Evolutionary conservation across 2,329 filamentous ascomycete genomes (phyloP).

Genomic region (Sporothrix euskadiensis): DNA sequence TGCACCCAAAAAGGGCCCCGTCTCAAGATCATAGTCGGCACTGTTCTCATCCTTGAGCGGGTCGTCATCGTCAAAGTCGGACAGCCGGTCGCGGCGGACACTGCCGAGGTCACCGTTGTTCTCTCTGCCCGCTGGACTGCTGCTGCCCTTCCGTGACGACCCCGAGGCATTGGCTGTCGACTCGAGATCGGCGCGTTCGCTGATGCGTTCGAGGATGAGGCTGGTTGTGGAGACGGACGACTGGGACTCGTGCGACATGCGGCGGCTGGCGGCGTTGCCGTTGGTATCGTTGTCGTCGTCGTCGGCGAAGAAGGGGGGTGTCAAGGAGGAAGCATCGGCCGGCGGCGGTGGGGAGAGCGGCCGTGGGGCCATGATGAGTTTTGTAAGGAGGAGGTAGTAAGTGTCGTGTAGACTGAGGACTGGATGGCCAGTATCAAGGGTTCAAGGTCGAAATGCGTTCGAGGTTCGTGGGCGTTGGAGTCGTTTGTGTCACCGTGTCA

Average conservation of each 20-base stretch:
- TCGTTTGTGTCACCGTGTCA: constrained; percentile 2
- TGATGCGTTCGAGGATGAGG: constrained; percentile 75
- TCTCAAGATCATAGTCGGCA: constrained; percentile 50
- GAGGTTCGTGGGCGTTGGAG: neutral
- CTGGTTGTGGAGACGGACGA: constrained; percentile 84
- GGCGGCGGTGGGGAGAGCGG: constrained; percentile 24
- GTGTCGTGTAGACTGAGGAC: neutral
- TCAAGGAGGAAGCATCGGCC: constrained; percentile 24
- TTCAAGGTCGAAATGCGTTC: too few species aligned
- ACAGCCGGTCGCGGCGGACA: neutral
- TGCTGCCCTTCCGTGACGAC: neutral
- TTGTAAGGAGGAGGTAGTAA: neutral
- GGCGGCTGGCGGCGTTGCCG: constrained; percentile 29
- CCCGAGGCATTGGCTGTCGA: neutral
- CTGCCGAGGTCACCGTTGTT: constrained; percentile 13
- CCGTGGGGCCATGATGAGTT: constrained; percentile 13
- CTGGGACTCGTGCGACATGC: constrained; percentile 58
- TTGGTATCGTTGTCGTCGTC: constrained; percentile 25
- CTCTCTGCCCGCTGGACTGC: neutral
- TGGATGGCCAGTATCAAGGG: too few species aligned
- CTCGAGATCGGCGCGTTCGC: constrained; percentile 50
- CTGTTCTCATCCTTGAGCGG: constrained; percentile 46
- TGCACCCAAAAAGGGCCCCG: constrained; percentile 53
- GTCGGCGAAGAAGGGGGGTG: constrained; percentile 27
- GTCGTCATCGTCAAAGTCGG: constrained; percentile 49